phyloP scores from a whole-genome alignment of 179 eudicot genomes.

The Beta corolliflora region DNA sequence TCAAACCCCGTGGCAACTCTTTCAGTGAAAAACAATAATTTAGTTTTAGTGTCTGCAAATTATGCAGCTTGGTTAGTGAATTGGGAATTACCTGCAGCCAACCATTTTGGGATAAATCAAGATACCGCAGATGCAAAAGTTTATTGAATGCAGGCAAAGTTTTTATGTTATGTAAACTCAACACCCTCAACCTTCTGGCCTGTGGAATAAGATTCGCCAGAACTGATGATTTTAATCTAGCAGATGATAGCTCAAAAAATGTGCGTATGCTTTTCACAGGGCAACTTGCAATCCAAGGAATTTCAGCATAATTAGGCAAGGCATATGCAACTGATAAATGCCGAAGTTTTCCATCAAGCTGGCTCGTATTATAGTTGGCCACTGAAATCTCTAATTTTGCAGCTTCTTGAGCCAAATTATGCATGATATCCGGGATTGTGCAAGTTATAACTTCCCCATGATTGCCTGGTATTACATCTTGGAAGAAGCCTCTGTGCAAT shows the following conservation, averaged over 20 bases:
- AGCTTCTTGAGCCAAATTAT: constrained; percentile 36
- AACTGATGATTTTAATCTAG: too few species aligned
- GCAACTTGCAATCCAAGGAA: neutral
- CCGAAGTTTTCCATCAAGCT: neutral
- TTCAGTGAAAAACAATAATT: neutral
- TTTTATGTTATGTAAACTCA: constrained; percentile 8
- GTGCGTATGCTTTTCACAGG: neutral
- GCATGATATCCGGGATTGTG: constrained; percentile 44
- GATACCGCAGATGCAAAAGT: constrained; percentile 22
- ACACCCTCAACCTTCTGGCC: constrained; percentile 18
- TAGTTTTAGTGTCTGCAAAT: constrained; percentile 11
- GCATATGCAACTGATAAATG: neutral
- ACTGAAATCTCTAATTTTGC: constrained; percentile 10
- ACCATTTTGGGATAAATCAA: neutral
- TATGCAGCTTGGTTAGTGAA: neutral
- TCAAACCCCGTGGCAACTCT: constrained; percentile 12
- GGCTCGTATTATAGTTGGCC: neutral
- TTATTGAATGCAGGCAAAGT: constrained; percentile 9
- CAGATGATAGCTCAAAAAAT: neutral
- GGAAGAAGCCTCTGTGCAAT: constrained; percentile 38
- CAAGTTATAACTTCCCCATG: constrained; percentile 23
- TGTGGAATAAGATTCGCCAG: neutral
- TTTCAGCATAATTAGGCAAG: too few species aligned
- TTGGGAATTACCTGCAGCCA: neutral
- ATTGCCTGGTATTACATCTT: constrained; percentile 22